A percentile compares a stretch with the other conserved stretches of the same genome.
phyloP scores from a whole-genome alignment of 2,329 filamentous ascomycete species.

The Xylaria sp. region DNA sequence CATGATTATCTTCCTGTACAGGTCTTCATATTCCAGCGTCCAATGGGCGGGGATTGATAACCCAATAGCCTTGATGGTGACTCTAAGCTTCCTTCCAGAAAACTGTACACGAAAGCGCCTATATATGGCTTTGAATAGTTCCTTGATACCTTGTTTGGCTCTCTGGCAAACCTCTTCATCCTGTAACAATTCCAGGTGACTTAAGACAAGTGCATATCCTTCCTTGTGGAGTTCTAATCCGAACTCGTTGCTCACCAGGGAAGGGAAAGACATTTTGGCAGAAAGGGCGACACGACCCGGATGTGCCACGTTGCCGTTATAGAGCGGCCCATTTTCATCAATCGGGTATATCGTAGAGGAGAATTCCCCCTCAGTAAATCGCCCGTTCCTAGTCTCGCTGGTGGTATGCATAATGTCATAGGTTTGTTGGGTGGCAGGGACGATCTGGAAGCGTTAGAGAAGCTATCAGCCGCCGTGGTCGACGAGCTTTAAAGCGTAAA shows the following conservation, averaged over 20 bases:
- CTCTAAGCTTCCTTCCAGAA: background rate
- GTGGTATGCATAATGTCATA: background rate
- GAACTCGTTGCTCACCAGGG: background rate
- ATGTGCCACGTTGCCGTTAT: background rate
- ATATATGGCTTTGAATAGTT: background rate
- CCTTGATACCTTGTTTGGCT: background rate
- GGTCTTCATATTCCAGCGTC: background rate
- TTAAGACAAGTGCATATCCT: background rate
- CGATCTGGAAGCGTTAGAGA: background rate
- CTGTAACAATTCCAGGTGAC: background rate
- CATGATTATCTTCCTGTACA: background rate
- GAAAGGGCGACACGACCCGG: background rate
- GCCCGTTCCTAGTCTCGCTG: background rate
- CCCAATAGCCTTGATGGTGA: background rate
- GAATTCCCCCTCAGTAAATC: background rate
- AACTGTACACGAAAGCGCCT: background rate
- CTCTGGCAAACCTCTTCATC: background rate
- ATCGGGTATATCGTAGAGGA: background rate
- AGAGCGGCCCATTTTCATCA: background rate
- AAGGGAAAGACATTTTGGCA: background rate
- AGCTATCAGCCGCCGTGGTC: background rate
- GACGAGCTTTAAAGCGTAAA: no score
- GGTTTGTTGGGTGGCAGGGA: background rate
- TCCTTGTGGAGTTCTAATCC: background rate
- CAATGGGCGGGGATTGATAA: background rate